These are phyloP conservation scores for Phytophthora sansomeana DNA, from an alignment of 352 stramenopile genomes.

Conservation along the genomic window DNA sequence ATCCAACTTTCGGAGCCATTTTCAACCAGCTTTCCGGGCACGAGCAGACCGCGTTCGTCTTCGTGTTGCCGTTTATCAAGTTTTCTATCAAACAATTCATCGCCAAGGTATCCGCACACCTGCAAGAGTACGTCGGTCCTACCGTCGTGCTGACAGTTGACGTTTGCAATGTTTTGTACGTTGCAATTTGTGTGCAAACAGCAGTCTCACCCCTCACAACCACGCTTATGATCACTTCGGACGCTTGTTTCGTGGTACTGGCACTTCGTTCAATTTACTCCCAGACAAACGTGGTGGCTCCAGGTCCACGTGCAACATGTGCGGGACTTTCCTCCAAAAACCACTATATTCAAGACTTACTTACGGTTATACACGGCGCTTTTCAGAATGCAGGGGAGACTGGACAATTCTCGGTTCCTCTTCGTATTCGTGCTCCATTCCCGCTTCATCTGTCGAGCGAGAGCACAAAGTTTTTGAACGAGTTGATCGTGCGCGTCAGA, in stretches of 20 bases:
- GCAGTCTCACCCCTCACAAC: constrained; percentile 22
- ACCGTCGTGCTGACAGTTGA: constrained; percentile 18
- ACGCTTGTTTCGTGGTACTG: constrained; percentile 5
- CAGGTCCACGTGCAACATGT: background rate
- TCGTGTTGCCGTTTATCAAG: constrained; percentile 15
- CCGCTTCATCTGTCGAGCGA: constrained; percentile 12
- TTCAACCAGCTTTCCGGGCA: constrained; percentile 8
- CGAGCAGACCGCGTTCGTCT: constrained; percentile 10
- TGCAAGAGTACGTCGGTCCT: constrained; percentile 23
- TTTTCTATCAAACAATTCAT: constrained; percentile 23
- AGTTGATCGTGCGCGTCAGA: background rate
- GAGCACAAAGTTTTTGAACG: constrained; percentile 14
- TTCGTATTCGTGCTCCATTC: constrained; percentile 17
- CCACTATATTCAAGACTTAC: constrained; percentile 10
- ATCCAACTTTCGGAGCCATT: constrained; percentile 22
- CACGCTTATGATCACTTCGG: constrained; percentile 12
- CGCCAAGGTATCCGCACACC: constrained; percentile 4
- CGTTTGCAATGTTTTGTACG: constrained; percentile 37
- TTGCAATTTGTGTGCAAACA: constrained; percentile 27
- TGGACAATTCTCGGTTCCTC: background rate
- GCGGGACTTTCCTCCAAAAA: background rate
- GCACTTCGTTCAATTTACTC: constrained; percentile 12
- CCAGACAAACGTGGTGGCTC: no score
- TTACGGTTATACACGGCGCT: background rate
- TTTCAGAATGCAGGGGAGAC: background rate